Evolutionary conservation across 2,329 filamentous ascomycete genomes (phyloP), one percentile per base, ranked within the genome.

Genomic region (Trichoderma koningii): DNA sequence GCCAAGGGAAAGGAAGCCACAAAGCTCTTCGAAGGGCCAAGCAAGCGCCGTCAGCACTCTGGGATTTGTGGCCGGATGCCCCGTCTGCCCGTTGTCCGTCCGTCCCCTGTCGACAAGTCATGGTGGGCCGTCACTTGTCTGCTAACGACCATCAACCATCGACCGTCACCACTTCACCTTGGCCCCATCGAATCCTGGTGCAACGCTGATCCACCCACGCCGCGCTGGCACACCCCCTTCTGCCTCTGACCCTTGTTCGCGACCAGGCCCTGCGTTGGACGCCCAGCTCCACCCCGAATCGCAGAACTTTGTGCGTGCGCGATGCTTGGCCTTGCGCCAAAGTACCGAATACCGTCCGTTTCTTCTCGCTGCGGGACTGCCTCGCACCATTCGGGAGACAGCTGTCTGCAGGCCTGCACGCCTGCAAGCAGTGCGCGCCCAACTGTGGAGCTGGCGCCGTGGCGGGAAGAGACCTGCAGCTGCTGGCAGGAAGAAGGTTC

Each of bases 191-290:
- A 66, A 74, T 74, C 73, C 70, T 71, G 70, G 74, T 75, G 71
- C 70, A 70, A 76, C 74, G 48, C 69, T 74, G 74, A 69, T 75
- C 66, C 68, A 70, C 65, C 65, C 73, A 73, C 73, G 68, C 73
- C 71, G 68, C 68, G 53, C 47, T 64, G 62, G 57, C 69, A 71
- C 70, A 69, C 72, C 69, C 69, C 34, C 34, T 38, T 38, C 12
- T 38, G 34, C 34, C 70, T 51, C 30, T 7, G 56, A 65, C 52
- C 61, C 52, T 64, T 55, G 60, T 63, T 63, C 48, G 50, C 26
- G 60, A 53, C 50, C 57, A 63, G 60, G 60, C 60, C 60, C 60
- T 55, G 60, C 60, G 60, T 63, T 56, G 61, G 61, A 64, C 61
- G 61, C 61, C 61, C 61, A 64, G 51, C 55, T 71, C 69, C 59